A percentile compares a stretch with the other conserved stretches of the same genome.
Conservation (phyloP, 768 basidiomycete species). For the Coprinopsis strossmayeri region DNA sequence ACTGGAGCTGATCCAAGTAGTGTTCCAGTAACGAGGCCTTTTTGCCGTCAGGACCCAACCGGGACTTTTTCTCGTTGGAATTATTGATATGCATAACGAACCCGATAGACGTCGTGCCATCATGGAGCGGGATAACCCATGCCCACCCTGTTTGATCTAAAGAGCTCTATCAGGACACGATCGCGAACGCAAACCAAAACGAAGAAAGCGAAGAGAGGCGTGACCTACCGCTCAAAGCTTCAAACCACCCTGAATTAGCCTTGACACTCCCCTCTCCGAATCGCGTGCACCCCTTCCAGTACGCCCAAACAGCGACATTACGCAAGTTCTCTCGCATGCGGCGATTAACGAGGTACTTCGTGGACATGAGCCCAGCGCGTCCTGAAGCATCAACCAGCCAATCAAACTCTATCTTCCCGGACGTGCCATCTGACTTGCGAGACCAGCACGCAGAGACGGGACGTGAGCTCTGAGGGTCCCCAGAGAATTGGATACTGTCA, state of each 20-base stretch:
- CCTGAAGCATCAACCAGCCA: conserved; percentile 61
- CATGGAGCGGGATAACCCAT: conserved; percentile 50
- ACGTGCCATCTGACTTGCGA: conserved; percentile 24
- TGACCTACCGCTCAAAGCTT: conserved; percentile 44
- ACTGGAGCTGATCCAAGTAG: conserved; percentile 31
- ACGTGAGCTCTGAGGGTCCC: conserved; percentile 16
- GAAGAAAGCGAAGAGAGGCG: not conserved
- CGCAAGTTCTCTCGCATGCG: conserved; percentile 43
- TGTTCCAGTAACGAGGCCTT: conserved; percentile 17
- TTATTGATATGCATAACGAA: conserved; percentile 37
- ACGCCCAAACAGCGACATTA: conserved; percentile 65
- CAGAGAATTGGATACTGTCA: conserved; percentile 31
- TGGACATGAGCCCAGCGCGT: conserved; percentile 51
- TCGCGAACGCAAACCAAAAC: conserved; percentile 23
- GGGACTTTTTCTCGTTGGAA: conserved; percentile 26
- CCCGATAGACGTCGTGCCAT: conserved; percentile 44
- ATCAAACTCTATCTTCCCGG: conserved; percentile 44
- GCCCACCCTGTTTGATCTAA: conserved; percentile 41
- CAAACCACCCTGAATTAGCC: conserved; percentile 45
- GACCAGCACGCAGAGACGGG: conserved; percentile 35
- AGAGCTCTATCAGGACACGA: too few relatives aligned
- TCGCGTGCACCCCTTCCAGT: conserved; percentile 43
- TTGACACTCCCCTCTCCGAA: conserved; percentile 36
- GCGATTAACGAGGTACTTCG: conserved; percentile 51
- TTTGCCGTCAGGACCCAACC: conserved; percentile 8